Conservation (phyloP, 306 rosid species). For the Ochetophila trinervis region DNA sequence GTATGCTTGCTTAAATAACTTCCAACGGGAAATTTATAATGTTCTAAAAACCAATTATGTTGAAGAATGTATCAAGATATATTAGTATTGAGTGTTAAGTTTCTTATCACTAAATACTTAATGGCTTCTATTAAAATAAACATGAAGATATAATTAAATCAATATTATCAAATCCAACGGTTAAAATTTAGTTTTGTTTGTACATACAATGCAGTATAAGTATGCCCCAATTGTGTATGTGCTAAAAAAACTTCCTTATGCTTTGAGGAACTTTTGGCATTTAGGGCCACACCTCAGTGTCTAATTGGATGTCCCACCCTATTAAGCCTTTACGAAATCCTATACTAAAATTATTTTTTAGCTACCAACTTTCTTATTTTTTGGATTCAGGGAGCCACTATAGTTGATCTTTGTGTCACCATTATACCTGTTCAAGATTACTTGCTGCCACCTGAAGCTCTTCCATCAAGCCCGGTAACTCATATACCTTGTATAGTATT, state of each 20-base stretch:
- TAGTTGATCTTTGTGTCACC: conserved; percentile 53
- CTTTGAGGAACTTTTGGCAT: background rate
- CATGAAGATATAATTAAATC: background rate
- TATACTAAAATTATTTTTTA: background rate
- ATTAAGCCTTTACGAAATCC: too few relatives aligned
- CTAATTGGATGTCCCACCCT: too few relatives aligned
- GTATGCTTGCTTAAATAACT: conserved; percentile 34
- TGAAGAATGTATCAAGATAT: background rate
- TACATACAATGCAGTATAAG: background rate
- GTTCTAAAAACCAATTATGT: background rate
- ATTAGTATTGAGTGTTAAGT: background rate
- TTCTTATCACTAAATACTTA: background rate
- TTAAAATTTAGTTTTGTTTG: background rate
- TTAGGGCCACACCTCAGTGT: too few relatives aligned
- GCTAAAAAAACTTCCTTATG: background rate
- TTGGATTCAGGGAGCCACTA: conserved; percentile 58
- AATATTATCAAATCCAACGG: background rate
- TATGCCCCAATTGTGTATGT: background rate
- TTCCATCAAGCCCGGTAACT: conserved; percentile 54
- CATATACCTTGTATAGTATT: conserved; percentile 2
- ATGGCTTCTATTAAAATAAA: background rate
- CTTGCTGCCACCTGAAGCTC: conserved; percentile 69
- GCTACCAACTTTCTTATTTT: background rate
- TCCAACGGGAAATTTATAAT: background rate
- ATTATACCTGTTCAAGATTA: conserved; percentile 64